Conservation (phyloP, 2,329 filamentous ascomycete species). For the Xylaria sp. region DNA sequence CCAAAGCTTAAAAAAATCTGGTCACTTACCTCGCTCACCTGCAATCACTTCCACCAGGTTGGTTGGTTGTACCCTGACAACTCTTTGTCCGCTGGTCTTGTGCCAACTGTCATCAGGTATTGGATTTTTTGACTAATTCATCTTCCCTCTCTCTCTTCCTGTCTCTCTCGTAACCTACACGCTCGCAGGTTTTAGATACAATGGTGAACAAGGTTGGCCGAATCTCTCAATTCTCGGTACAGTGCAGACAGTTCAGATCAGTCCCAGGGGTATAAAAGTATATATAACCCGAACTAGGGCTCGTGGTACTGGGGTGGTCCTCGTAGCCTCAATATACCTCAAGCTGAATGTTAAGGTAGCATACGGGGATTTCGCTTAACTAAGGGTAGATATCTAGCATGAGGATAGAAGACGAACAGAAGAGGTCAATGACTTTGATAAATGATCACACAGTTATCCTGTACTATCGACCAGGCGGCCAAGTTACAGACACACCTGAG, state of each 20-base stretch:
- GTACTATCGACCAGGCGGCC: not conserved
- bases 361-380: too few relatives aligned
- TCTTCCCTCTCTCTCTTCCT: not conserved
- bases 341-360: not conserved
- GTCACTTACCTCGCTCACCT: constrained; percentile 21
- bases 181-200: not conserved
- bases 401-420: not conserved
- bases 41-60: not conserved
- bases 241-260: too few relatives aligned
- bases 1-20: not conserved
- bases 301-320: too few relatives aligned
- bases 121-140: not conserved
- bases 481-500: constrained; percentile 4
- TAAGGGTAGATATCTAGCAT: too few relatives aligned
- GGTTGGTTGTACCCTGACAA: not conserved
- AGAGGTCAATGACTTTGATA: not conserved
- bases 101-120: not conserved
- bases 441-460: not conserved
- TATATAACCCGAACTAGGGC: not conserved
- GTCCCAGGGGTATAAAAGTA: not conserved
- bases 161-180: not conserved
- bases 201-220: not conserved
- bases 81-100: not conserved
- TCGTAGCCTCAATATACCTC: not conserved
- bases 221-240: too few relatives aligned